Conservation (phyloP, 495 filamentous ascomycete species). For the Pseudoneurospora amorphoporcata region DNA sequence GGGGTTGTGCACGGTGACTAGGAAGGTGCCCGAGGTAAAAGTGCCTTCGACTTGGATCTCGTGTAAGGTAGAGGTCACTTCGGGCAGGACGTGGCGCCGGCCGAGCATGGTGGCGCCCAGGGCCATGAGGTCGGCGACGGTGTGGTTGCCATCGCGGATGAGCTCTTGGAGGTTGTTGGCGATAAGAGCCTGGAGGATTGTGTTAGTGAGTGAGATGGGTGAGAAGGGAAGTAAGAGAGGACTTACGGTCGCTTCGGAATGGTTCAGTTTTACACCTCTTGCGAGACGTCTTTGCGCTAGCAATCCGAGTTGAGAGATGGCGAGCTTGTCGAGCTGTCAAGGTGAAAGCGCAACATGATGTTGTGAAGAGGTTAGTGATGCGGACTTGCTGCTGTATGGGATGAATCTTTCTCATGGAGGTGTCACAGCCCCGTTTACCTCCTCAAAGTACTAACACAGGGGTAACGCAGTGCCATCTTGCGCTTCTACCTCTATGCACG, state of each 20-base stretch:
- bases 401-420: neutral
- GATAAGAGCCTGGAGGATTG: constrained; percentile 63
- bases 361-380: constrained; percentile 2
- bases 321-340: constrained; percentile 84
- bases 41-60: constrained; percentile 94
- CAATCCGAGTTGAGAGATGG: constrained; percentile 79
- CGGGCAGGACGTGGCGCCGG: constrained; percentile 82
- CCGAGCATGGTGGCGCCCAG: constrained; percentile 88
- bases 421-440: neutral
- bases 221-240: neutral
- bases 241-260: constrained; percentile 78
- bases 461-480: neutral
- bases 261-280: constrained; percentile 80
- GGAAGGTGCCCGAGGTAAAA: constrained; percentile 80
- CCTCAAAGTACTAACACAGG: neutral
- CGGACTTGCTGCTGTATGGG: neutral
- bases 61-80: constrained; percentile 61
- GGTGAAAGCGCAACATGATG: constrained; percentile 1
- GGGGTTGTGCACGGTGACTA: constrained; percentile 90
- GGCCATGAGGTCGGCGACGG: constrained; percentile 85
- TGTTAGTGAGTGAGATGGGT: constrained; percentile 3
- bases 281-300: constrained; percentile 86
- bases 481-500: neutral
- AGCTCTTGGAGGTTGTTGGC: constrained; percentile 88
- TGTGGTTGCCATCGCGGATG: constrained; percentile 92